phyloP scores from a whole-genome alignment of 1,284 basidiomycete genomes.

The Mrakiaceae sp. region DNA sequence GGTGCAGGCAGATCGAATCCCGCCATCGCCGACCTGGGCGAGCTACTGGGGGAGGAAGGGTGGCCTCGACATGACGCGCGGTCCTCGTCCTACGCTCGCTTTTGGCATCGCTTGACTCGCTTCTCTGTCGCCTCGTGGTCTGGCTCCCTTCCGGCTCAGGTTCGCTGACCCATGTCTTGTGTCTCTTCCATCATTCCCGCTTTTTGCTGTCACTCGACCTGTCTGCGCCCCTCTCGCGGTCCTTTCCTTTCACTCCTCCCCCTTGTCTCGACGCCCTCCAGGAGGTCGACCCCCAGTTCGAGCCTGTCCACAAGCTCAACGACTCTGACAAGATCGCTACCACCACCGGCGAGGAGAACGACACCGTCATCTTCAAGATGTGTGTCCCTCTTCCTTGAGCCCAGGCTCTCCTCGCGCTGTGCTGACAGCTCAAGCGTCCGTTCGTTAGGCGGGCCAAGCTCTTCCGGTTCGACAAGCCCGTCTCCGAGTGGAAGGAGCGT shows the following conservation, averaged over 20 bases:
- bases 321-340: slow-evolving; percentile 69
- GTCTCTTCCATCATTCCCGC: no score
- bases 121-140: background rate
- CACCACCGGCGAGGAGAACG: slow-evolving; percentile 93
- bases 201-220: background rate
- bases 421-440: slow-evolving; percentile 12
- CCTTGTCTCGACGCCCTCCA: slow-evolving; percentile 29
- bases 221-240: background rate
- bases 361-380: slow-evolving; percentile 93
- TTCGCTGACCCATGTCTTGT: background rate
- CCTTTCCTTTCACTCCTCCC: background rate
- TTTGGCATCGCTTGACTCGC: background rate
- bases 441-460: slow-evolving; percentile 83
- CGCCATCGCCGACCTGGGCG: background rate
- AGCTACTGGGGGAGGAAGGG: background rate
- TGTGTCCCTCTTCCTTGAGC: slow-evolving; percentile 39
- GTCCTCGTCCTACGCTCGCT: no score
- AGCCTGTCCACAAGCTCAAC: slow-evolving; percentile 95
- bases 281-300: slow-evolving; percentile 82
- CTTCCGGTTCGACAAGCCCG: slow-evolving; percentile 78
- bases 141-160: background rate
- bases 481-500: slow-evolving; percentile 93
- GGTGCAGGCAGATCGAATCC: no score
- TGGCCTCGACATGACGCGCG: background rate
- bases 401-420: slow-evolving; percentile 8